Evolutionary conservation across 148 eudicot genomes (phyloP).

Genomic region (Diospyros lotus): DNA sequence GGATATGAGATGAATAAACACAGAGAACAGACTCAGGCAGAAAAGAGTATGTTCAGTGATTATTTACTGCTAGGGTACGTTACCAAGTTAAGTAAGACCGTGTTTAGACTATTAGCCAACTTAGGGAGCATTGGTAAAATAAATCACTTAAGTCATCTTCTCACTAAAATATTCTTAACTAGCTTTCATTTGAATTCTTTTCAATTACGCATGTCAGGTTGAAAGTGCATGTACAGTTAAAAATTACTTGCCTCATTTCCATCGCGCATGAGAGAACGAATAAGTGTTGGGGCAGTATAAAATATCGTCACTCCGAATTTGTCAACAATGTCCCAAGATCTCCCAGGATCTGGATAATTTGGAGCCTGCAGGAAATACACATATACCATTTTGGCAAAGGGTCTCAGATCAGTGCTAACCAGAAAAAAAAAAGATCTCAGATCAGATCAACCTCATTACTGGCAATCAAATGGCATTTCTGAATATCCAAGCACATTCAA

Average conservation of each 20-base stretch:
- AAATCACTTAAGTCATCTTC: not conserved
- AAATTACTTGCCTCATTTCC: slow-evolving; percentile 62
- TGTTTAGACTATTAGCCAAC: not conserved
- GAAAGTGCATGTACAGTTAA: not conserved
- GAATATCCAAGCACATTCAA: slow-evolving; percentile 6
- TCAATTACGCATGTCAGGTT: slow-evolving; percentile 5
- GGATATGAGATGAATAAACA: not conserved
- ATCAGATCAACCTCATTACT: not conserved
- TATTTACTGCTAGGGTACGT: not conserved
- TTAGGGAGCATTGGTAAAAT: not conserved
- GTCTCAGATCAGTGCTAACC: not conserved
- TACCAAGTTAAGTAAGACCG: not conserved
- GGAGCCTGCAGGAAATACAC: slow-evolving; percentile 60
- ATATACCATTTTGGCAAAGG: slow-evolving; percentile 1
- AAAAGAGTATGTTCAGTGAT: not conserved
- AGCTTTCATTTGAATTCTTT: not conserved
- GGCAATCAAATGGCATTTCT: not conserved
- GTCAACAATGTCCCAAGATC: slow-evolving; percentile 98
- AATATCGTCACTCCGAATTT: slow-evolving; percentile 87
- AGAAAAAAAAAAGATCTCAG: no score
- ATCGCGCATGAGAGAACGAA: slow-evolving; percentile 97
- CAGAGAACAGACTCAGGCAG: not conserved
- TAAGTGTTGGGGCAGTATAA: slow-evolving; percentile 95
- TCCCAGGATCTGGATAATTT: slow-evolving; percentile 91
- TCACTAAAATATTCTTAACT: not conserved